A percentile compares a stretch with the other conserved stretches of the same genome.
These are phyloP conservation scores for Debaryomyces prosopidis DNA, from an alignment of 805 yeast genomes.

Conservation along the genomic window DNA sequence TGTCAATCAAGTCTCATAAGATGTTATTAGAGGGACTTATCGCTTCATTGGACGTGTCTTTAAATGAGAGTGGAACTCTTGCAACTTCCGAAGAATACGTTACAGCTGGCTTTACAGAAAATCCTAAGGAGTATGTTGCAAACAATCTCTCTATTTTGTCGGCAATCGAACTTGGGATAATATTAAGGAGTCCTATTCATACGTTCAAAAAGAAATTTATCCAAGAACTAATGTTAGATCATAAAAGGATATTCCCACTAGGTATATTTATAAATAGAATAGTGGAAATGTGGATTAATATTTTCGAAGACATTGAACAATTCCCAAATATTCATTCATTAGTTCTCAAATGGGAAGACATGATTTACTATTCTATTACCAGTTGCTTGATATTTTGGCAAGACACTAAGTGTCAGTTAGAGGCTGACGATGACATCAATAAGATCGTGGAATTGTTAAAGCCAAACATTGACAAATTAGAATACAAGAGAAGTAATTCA, in stretches of 20 bases:
- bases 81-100: slow-evolving; percentile 45
- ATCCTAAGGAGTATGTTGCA: slow-evolving; percentile 43
- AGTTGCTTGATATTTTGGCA: slow-evolving; percentile 66
- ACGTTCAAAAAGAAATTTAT: slow-evolving; percentile 61
- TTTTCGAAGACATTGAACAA: slow-evolving; percentile 25
- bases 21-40: slow-evolving; percentile 41
- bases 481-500: slow-evolving; percentile 21
- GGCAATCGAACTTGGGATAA: slow-evolving; percentile 54
- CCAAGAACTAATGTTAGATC: slow-evolving; percentile 66
- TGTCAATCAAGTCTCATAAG: slow-evolving; percentile 39
- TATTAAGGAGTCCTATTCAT: slow-evolving; percentile 56
- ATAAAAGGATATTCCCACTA: slow-evolving; percentile 52
- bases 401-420: slow-evolving; percentile 51
- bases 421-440: slow-evolving; percentile 48
- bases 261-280: slow-evolving; percentile 35
- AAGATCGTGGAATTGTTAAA: slow-evolving; percentile 48
- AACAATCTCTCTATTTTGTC: slow-evolving; percentile 49
- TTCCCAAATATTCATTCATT: slow-evolving; percentile 42
- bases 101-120: slow-evolving; percentile 47
- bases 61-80: slow-evolving; percentile 43
- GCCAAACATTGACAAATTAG: slow-evolving; percentile 29
- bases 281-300: slow-evolving; percentile 36
- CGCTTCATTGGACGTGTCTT: slow-evolving; percentile 36
- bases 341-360: slow-evolving; percentile 51
- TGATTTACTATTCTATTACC: slow-evolving; percentile 58